Evolutionary conservation across 306 rosid species (phyloP), one percentile per base, ranked within the genome.

Genomic region (Trifolium repens): DNA sequence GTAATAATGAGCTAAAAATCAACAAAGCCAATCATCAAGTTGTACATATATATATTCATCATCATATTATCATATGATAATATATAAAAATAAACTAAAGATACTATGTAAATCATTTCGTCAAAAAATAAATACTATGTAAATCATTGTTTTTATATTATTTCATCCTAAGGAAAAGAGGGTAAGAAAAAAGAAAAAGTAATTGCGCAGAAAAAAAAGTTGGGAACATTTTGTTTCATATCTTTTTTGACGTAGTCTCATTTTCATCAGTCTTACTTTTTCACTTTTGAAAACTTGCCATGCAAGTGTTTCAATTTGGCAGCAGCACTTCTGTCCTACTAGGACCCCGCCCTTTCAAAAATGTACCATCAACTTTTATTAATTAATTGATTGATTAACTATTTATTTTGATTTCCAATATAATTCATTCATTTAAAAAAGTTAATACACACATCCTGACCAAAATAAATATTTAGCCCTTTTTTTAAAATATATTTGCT

Each of bases 231-330:
- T 84, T 66, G 83, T 80, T 81, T 78, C 60, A 49, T 77, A 73
- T 73, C 80, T 74, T 84, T 84, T 84, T 78, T 72, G 81, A 80
- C 85, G 77, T 81, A 69, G 80, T 74, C 82, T 69, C 68, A 69
- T 78, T 74, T 73, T 74, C 71, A 53, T 73, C 22, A 73, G 75
- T 43, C 17, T 32, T 60, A 55, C 83, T 80, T 84, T 84, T 80
- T 73, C 75, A 64, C 82, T 78, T 84, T 84, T 80, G 78, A 81
- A 77, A 84, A 69, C 80, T 78, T 80, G 88, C 85, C 85, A 80
- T 84, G 87, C 85, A 77, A 73, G 83, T 62, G 84, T 75, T 69
- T 35, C 81, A 76, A 80, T 73, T 69, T 84, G 83, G 75, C 83
- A 77, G 75, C 42, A 77, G 69, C 72, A 73, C 78, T 67, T 68